Evolutionary conservation across 2,329 filamentous ascomycete species (phyloP), one percentile per base, ranked within the genome.

Genomic region (Didymella glomerata): DNA sequence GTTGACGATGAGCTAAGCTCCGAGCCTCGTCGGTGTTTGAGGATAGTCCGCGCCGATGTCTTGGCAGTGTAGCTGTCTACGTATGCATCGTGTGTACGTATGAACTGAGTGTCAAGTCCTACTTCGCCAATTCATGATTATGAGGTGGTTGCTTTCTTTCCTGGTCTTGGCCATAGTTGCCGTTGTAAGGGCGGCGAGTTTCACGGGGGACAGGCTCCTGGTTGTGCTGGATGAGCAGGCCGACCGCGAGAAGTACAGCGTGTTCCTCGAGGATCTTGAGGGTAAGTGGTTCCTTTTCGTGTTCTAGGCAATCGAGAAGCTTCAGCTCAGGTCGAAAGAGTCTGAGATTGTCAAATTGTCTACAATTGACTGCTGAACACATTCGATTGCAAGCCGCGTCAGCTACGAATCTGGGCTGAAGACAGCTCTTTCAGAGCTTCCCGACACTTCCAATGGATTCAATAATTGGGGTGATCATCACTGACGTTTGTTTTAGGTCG

Each of bases 221-320:
- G 93, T 96, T 61, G 85, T 99, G 59, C 80, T 97, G 52, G 94
- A 98, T 72, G 90, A 96, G 70, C 83, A 87, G 63, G 84, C 86
- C 41, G 92, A 97, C 74, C 92, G 93, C 83, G 86, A 85, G 68
- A 85, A 86, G 67, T 99, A 97, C 79, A 91, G 90, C 58, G 90
- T 88, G 71, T 94, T 98, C 77, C 82, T 93, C 65, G 85, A 84
- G 55, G 90, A 93, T 74, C 78, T 95, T 60, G 83, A 86, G 75
- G 83, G 91, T 91, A 82, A 74, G 83, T 75, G 41, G 34, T 48
- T 40, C 41, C 38, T 36, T 30, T 6, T 14, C 30, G 3, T 3
- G 22, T n/a, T 36, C 47, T 58, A 10, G 24, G 22, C 13, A n/a
- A 14, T 44, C 24, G 24, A 11, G 41, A 18, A 46, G 9, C n/a